Conservation (phyloP, 805 yeast species). For the Ascoidea asiatica region DNA sequence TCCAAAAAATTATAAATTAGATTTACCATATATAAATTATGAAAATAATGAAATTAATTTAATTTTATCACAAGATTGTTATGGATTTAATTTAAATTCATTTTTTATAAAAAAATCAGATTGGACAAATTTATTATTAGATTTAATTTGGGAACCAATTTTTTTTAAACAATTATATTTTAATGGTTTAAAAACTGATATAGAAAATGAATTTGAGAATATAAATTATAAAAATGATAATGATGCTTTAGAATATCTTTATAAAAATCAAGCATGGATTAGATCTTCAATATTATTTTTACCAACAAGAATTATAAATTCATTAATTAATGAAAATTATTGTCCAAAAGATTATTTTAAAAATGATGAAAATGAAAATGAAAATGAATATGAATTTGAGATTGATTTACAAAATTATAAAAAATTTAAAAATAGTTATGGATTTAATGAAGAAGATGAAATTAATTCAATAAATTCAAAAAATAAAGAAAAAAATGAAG, state of each 20-base stretch:
- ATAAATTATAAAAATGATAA: constrained; percentile 23
- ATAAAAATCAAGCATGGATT: constrained; percentile 24
- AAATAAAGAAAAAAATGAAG: not conserved
- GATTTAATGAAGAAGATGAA: constrained; percentile 6
- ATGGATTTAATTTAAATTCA: constrained; percentile 27
- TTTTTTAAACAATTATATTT: constrained; percentile 25
- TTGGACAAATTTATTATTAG: constrained; percentile 24
- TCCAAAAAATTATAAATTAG: constrained; percentile 20
- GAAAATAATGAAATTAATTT: constrained; percentile 22
- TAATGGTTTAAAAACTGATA: too few species aligned
- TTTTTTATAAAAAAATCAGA: constrained; percentile 23
- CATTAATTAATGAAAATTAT: constrained; percentile 22
- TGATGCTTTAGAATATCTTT: constrained; percentile 24
- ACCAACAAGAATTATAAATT: constrained; percentile 24
- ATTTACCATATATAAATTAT: constrained; percentile 16
- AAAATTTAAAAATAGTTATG: constrained; percentile 4
- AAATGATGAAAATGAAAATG: constrained; percentile 14
- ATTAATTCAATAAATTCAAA: too few species aligned
- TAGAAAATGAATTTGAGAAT: too few species aligned
- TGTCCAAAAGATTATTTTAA: constrained; percentile 17
- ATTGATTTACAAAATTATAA: constrained; percentile 2
- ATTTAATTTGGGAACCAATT: constrained; percentile 27
- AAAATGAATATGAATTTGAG: constrained; percentile 9
- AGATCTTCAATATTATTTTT: constrained; percentile 25
- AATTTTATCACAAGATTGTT: constrained; percentile 26